Evolutionary conservation across 805 yeast species (phyloP), one percentile per base, ranked within the genome.

Genomic region (Kazachstania martiniae): DNA sequence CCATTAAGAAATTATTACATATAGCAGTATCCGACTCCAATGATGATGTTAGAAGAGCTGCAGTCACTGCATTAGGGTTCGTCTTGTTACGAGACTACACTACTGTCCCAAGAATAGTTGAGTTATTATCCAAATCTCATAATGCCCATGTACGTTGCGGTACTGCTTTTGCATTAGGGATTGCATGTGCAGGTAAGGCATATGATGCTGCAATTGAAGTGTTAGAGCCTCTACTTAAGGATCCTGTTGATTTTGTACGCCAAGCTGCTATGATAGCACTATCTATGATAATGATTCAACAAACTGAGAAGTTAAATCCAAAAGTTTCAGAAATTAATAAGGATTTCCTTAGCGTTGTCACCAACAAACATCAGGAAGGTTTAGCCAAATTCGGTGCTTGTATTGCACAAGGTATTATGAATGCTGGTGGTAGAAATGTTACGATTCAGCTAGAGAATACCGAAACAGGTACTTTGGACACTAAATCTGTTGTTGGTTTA

Each of bases 61-160:
- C 98, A 2, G 96, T 89, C 12, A 77, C 79, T 58, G 77, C 86
- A 6, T 69, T 91, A 33, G 98, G 98, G 14, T 91, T 91, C 60
- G 78, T 91, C 29, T 67, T 91, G 44, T 68, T 89, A 38, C 82
- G 95, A 52, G 93, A 87, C 55, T 83, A 85, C 58, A 77, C 86
- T 12, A 86, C 95, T 0, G 89, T 91, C 14, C 98, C 98, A 36
- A 80, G 93, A 44, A 81, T 91, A 62, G 96, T 91, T 24, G 94
- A 89, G 56, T 67, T 91, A 36, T 68, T 91, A 45, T 74, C 95
- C 0, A 94, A 86, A 58, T 83, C 95, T 1, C 96, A 91, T 58
- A 91, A 91, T 56, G 95, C 98, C 10, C 96, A 91, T 54, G 97
- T 91, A 23, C 82, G 98, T 58, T 91, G 91, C 55, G 98, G 98